phyloP scores from a whole-genome alignment of 257 asterid species.

The Nicotiana paniculata region DNA sequence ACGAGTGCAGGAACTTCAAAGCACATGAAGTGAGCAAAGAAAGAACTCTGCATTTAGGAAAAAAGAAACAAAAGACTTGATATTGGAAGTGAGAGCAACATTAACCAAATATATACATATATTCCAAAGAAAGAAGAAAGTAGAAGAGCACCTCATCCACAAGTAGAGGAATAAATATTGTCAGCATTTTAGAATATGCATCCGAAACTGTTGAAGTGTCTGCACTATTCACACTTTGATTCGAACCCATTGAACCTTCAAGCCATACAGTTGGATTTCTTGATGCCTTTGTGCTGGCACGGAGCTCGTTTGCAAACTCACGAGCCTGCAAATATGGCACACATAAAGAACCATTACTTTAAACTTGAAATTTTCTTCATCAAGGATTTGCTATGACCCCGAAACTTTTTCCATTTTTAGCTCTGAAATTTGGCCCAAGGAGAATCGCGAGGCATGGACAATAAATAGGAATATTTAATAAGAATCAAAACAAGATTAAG shows the following conservation, averaged over 20 bases:
- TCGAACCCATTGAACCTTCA: constrained; percentile 63
- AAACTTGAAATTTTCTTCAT: background rate
- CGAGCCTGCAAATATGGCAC: constrained; percentile 60
- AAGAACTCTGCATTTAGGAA: constrained; percentile 67
- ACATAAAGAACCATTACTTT: background rate
- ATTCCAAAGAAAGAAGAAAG: constrained; percentile 8
- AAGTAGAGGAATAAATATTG: constrained; percentile 82
- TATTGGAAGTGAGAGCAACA: constrained; percentile 2
- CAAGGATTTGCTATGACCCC: background rate
- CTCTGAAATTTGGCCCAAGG: constrained; percentile 2
- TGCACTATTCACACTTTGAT: constrained; percentile 51
- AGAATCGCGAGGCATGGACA: background rate
- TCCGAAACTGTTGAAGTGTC: constrained; percentile 86
- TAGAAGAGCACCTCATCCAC: constrained; percentile 75
- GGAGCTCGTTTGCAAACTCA: constrained; percentile 96
- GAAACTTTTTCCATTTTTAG: background rate
- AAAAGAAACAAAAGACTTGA: background rate
- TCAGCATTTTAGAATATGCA: constrained; percentile 79
- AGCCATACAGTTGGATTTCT: constrained; percentile 73
- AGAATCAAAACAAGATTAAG: background rate
- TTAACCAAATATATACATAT: background rate
- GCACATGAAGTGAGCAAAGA: constrained; percentile 97
- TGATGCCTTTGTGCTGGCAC: constrained; percentile 73
- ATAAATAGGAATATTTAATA: background rate
- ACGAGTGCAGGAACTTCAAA: constrained; percentile 82